Percentiles rank a stretch among this genome's conserved stretches.
Conservation (phyloP, 2,329 filamentous ascomycete species). For the Tolypocladium album region DNA sequence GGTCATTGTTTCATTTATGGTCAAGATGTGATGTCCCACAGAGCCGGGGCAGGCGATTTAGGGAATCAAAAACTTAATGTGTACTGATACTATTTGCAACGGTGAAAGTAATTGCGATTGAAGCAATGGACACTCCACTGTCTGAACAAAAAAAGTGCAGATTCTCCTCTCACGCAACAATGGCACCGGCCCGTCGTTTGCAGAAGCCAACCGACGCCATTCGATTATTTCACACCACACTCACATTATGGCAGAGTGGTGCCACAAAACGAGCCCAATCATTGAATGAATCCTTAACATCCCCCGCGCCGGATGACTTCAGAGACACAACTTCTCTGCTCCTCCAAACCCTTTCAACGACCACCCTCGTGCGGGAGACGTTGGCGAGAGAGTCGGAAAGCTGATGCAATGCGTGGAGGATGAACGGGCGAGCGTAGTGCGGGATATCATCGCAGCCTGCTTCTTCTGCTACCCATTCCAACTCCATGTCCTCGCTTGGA, state of each 20-base stretch:
- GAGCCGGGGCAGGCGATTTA: too few relatives aligned
- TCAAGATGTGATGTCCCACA: too few relatives aligned
- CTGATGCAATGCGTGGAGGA: background rate
- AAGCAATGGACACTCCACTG: background rate
- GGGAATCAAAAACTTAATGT: background rate
- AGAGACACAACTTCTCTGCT: background rate
- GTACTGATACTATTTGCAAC: background rate
- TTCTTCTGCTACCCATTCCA: background rate
- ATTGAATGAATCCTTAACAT: background rate
- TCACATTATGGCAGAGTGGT: background rate
- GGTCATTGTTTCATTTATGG: too few relatives aligned
- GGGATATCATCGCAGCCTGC: background rate
- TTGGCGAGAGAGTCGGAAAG: background rate
- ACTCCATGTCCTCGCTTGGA: background rate
- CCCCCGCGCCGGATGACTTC: background rate
- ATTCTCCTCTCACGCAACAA: background rate
- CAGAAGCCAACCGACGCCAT: background rate
- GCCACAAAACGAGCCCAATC: background rate
- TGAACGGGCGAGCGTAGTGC: background rate
- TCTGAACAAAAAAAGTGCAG: background rate
- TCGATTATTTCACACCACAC: background rate
- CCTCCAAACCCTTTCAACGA: background rate
- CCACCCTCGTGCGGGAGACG: background rate
- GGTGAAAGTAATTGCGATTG: background rate
- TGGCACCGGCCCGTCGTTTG: background rate